phyloP scores from a whole-genome alignment of 495 filamentous ascomycete genomes.

The Daldinia grandis region DNA sequence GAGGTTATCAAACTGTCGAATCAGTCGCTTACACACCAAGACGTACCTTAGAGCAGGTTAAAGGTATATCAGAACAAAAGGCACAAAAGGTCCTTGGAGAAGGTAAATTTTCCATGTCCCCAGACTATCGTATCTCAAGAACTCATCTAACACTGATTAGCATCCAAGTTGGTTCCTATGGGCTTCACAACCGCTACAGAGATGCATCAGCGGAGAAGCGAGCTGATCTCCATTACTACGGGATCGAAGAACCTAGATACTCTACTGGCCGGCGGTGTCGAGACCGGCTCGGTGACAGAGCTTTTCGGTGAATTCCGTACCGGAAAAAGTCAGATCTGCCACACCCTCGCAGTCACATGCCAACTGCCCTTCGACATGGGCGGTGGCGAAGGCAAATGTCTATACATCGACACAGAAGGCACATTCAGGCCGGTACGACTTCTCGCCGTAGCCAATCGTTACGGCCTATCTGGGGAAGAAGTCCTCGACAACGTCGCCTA shows the following conservation, averaged over 20 bases:
- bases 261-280: constrained; percentile 90
- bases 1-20: constrained; percentile 93
- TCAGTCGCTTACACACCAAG: constrained; percentile 94
- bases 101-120: constrained; percentile 59
- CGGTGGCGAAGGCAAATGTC: constrained; percentile 95
- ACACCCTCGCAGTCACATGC: constrained; percentile 97
- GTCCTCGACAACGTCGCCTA: constrained; percentile 98
- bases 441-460: constrained; percentile 90
- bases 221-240: constrained; percentile 96
- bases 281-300: constrained; percentile 98
- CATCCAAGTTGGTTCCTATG: constrained; percentile 96
- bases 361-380: constrained; percentile 99
- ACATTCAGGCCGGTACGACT: constrained; percentile 94
- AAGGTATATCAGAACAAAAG: constrained; percentile 96
- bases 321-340: constrained; percentile 97
- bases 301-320: constrained; percentile 98
- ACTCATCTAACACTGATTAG: constrained; percentile 55
- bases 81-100: constrained; percentile 92
- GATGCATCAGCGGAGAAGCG: constrained; percentile 95
- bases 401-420: constrained; percentile 99
- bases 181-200: constrained; percentile 99
- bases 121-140: background rate
- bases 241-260: constrained; percentile 98
- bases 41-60: constrained; percentile 88
- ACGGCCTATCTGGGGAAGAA: constrained; percentile 93